Evolutionary conservation across 352 stramenopile genomes (phyloP), one percentile per base, ranked within the genome.

Genomic region (Phytophthora crassamura): DNA sequence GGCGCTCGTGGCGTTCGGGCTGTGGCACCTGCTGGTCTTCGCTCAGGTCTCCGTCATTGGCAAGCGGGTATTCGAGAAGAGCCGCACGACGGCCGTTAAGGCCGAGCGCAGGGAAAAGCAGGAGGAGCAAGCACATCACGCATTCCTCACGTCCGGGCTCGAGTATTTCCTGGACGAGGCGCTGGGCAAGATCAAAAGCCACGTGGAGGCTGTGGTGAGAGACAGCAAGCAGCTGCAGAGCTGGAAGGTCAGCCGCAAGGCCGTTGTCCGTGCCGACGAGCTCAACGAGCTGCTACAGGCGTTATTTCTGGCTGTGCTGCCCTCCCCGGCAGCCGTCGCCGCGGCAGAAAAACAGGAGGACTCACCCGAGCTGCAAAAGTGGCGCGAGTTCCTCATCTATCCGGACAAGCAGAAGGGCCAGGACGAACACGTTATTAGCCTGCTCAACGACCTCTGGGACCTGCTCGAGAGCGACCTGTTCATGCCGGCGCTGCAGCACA

Each of bases 401-500:
- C 48, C 80, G 10, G 85, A 91, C 56, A 93, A 91, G 57, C 72
- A 79, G 54, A 67, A 76, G 38, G 79, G 72, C 2, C 82, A 93
- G 60, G 82, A 82, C 55, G 82, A 93, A 63, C 71, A 87, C 25
- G 82, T 91, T 12, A 91, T 93, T 67, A 88, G 82, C 32, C 60
- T 93, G 35, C 77, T 93, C 18, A 93, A 93, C 56, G 85, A 93
- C 60, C 69, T 93, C 15, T 93, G 85, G 85, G 85, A 93, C 46
- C 73, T 93, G 33, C 71, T 93, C 16, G 85, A 93, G 56, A 93
- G 82, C 67, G 77, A 93, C 43, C 64, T 93, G 28, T 91, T 93
- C 64, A 72, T 78, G 47, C 81, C 84, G 16, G 84, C 82, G 22
- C 52, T 93, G 59, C 78, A 90, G 68, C 80, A 93, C 50, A 86